Evolutionary conservation across 495 filamentous ascomycete genomes (phyloP).

Genomic region (Hamigera avellanea): DNA sequence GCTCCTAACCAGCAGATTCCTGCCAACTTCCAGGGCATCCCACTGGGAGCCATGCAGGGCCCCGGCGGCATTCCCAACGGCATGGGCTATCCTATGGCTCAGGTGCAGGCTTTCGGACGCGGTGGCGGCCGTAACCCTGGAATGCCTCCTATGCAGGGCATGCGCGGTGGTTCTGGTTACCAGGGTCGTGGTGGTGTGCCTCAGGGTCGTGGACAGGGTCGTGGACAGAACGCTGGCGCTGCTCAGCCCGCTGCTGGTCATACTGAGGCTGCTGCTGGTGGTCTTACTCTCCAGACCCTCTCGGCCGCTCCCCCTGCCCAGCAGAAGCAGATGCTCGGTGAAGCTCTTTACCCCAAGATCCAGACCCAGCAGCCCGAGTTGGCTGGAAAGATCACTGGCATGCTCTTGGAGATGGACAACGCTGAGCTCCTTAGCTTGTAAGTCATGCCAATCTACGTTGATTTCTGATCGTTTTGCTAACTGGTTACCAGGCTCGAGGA

Average conservation of each 20-base stretch:
- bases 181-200: slow-evolving; percentile 38
- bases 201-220: slow-evolving; percentile 19
- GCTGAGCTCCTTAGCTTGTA: slow-evolving; percentile 85
- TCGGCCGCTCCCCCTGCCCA: slow-evolving; percentile 46
- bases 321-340: slow-evolving; percentile 97
- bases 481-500: slow-evolving; percentile 62
- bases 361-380: slow-evolving; percentile 83
- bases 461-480: slow-evolving; percentile 4
- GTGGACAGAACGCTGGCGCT: slow-evolving; percentile 19
- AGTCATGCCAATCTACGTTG: slow-evolving; percentile 34
- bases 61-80: slow-evolving; percentile 42
- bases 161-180: slow-evolving; percentile 59
- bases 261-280: slow-evolving; percentile 18
- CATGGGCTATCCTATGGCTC: slow-evolving; percentile 47
- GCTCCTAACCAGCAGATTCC: slow-evolving; percentile 68
- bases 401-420: slow-evolving; percentile 99
- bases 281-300: slow-evolving; percentile 34
- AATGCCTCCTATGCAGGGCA: slow-evolving; percentile 50
- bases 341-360: slow-evolving; percentile 97
- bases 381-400: slow-evolving; percentile 98
- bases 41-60: slow-evolving; percentile 60
- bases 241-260: slow-evolving; percentile 26
- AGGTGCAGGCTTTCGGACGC: slow-evolving; percentile 46
- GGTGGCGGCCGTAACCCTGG: slow-evolving; percentile 66
- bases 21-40: slow-evolving; percentile 72